These are phyloP conservation scores for Hemileccinum impolitum DNA, from an alignment of 768 basidiomycete species.

Conservation along the genomic window DNA sequence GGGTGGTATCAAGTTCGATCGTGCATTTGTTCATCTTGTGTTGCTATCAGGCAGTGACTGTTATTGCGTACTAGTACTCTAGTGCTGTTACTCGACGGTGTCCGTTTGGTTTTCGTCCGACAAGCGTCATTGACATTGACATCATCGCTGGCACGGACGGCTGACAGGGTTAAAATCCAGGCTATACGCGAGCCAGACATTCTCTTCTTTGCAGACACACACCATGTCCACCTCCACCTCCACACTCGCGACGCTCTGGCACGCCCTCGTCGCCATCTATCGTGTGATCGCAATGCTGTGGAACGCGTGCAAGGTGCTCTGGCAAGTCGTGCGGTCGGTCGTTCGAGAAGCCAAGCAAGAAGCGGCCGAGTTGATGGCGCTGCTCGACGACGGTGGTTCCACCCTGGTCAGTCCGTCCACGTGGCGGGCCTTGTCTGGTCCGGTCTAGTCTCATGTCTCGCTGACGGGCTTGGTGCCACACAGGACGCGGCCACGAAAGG, in stretches of 20 bases:
- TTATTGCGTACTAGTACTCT: too few relatives aligned
- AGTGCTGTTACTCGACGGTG: too few relatives aligned
- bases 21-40: too few relatives aligned
- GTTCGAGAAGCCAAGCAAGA: constrained; percentile 17
- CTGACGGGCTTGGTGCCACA: not conserved
- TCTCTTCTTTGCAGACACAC: not conserved
- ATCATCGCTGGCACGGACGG: not conserved
- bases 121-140: not conserved
- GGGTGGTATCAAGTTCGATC: too few relatives aligned
- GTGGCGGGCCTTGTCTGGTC: too few relatives aligned
- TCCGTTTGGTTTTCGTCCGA: not conserved
- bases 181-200: not conserved
- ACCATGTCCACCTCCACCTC: constrained; percentile 11
- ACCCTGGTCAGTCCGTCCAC: constrained; percentile 9
- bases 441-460: too few relatives aligned
- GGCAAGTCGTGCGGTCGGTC: constrained; percentile 8
- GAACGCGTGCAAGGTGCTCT: constrained; percentile 13
- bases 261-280: constrained; percentile 3
- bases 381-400: constrained; percentile 7
- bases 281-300: constrained; percentile 1
- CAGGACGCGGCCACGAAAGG: constrained; percentile 9
- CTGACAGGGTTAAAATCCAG: not conserved
- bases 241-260: constrained; percentile 5
- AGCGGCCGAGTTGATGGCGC: constrained; percentile 11
- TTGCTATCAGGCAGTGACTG: too few relatives aligned